Conservation (phyloP, 257 asterid species). For the Perilla frutescens region DNA sequence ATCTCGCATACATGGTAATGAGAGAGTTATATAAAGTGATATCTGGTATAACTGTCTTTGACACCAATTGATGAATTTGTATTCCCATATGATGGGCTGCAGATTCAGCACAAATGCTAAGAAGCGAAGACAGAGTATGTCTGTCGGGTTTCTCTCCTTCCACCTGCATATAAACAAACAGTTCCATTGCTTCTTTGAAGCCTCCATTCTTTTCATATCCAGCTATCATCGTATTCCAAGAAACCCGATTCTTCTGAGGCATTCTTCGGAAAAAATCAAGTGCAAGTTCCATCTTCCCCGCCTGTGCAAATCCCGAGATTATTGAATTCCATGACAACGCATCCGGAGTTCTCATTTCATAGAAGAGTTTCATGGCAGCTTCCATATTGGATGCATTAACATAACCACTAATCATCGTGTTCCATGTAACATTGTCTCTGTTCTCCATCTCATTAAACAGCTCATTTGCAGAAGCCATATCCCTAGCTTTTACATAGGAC, state of each 20-base stretch:
- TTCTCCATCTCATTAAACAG: slow-evolving; percentile 68
- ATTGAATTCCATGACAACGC: slow-evolving; percentile 77
- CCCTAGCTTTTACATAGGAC: slow-evolving; percentile 74
- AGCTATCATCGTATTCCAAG: slow-evolving; percentile 87
- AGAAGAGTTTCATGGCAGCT: slow-evolving; percentile 66
- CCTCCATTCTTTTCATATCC: slow-evolving; percentile 69
- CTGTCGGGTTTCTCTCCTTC: slow-evolving; percentile 75
- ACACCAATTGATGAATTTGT: slow-evolving; percentile 77
- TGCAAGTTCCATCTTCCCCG: slow-evolving; percentile 65
- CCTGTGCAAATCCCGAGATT: slow-evolving; percentile 67
- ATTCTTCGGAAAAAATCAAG: slow-evolving; percentile 57
- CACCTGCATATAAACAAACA: slow-evolving; percentile 67
- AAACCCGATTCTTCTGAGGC: slow-evolving; percentile 64
- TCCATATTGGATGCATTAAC: slow-evolving; percentile 61
- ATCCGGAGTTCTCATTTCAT: slow-evolving; percentile 67
- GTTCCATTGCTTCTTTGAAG: slow-evolving; percentile 58
- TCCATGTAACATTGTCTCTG: slow-evolving; percentile 72
- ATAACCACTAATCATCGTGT: slow-evolving; percentile 78
- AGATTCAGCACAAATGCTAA: slow-evolving; percentile 75
- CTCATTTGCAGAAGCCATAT: slow-evolving; percentile 63
- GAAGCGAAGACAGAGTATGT: slow-evolving; percentile 84
- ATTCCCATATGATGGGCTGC: slow-evolving; percentile 64
- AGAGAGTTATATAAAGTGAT: slow-evolving; percentile 76
- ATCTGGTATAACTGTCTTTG: slow-evolving; percentile 67
- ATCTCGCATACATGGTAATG: slow-evolving; percentile 82